Evolutionary conservation across 2,329 filamentous ascomycete species (phyloP).

Genomic region (Neonectria faginata): DNA sequence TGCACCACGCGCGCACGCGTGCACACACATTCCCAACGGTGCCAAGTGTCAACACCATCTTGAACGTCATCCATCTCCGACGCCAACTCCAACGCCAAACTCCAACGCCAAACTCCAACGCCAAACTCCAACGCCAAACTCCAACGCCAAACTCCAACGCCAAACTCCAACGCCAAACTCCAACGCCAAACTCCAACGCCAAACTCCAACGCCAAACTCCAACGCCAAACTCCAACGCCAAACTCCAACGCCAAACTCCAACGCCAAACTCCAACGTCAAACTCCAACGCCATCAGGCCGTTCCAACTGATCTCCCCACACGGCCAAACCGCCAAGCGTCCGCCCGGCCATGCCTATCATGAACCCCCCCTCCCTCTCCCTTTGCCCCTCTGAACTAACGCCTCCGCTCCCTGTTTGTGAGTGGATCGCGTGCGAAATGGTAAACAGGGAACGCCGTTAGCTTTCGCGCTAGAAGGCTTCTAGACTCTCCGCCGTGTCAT

Average conservation of each 20-base stretch:
- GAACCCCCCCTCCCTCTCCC: neutral
- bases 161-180: neutral
- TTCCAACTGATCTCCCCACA: neutral
- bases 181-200: neutral
- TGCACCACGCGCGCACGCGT: neutral
- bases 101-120: neutral
- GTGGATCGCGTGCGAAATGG: conserved; percentile 6
- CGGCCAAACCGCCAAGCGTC: conserved; percentile 3
- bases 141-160: neutral
- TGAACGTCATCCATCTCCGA: neutral
- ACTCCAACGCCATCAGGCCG: neutral
- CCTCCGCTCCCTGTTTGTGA: neutral
- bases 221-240: conserved; percentile 1
- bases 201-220: neutral
- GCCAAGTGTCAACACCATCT: neutral
- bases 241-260: neutral
- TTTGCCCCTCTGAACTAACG: neutral
- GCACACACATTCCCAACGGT: neutral
- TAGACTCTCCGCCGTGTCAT: conserved; percentile 36
- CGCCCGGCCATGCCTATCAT: neutral
- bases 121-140: neutral
- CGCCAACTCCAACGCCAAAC: neutral
- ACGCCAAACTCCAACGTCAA: neutral
- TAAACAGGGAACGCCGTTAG: neutral
- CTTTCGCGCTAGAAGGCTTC: conserved; percentile 42